Conservation (phyloP, 2,329 filamentous ascomycete species). For the Alternaria burnsii region DNA sequence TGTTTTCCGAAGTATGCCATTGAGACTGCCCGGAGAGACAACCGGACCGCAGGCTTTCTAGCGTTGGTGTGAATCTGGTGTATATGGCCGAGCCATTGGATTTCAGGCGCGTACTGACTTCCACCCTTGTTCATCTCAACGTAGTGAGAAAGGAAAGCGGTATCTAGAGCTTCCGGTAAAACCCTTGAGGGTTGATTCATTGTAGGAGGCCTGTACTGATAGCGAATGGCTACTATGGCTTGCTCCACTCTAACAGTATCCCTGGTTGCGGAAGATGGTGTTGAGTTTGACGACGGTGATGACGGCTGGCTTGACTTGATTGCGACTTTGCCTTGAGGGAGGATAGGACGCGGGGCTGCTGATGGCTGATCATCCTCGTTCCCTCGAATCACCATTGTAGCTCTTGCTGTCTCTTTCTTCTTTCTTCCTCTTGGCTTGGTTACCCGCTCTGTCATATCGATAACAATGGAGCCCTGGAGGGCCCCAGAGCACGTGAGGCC, state of each 20-base stretch:
- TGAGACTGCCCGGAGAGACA: slow-evolving; percentile 43
- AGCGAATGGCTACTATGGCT: slow-evolving; percentile 33
- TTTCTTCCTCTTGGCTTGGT: slow-evolving; percentile 33
- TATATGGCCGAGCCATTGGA: slow-evolving; percentile 40
- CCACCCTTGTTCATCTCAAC: slow-evolving; percentile 37
- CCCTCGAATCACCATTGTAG: slow-evolving; percentile 4
- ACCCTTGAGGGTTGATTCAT: slow-evolving; percentile 37
- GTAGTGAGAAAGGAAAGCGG: slow-evolving; percentile 43
- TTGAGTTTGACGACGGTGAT: background rate
- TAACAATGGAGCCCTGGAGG: slow-evolving; percentile 44
- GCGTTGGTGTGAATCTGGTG: slow-evolving; percentile 30
- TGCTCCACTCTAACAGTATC: slow-evolving; percentile 24
- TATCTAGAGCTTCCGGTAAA: slow-evolving; percentile 35
- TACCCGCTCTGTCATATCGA: slow-evolving; percentile 47
- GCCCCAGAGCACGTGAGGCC: slow-evolving; percentile 43
- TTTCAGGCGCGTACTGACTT: slow-evolving; percentile 26
- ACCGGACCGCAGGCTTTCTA: slow-evolving; percentile 34
- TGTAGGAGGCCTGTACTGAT: slow-evolving; percentile 34
- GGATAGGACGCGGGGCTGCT: background rate
- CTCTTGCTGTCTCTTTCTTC: slow-evolving; percentile 25
- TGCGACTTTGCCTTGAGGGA: background rate
- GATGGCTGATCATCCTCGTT: background rate
- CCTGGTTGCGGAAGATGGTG: slow-evolving; percentile 3
- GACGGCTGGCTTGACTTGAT: background rate
- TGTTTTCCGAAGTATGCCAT: slow-evolving; percentile 47